A percentile compares a stretch with the other conserved stretches of the same genome.
Evolutionary conservation across 768 basidiomycete species (phyloP).

Genomic region (Podaxis sp.): DNA sequence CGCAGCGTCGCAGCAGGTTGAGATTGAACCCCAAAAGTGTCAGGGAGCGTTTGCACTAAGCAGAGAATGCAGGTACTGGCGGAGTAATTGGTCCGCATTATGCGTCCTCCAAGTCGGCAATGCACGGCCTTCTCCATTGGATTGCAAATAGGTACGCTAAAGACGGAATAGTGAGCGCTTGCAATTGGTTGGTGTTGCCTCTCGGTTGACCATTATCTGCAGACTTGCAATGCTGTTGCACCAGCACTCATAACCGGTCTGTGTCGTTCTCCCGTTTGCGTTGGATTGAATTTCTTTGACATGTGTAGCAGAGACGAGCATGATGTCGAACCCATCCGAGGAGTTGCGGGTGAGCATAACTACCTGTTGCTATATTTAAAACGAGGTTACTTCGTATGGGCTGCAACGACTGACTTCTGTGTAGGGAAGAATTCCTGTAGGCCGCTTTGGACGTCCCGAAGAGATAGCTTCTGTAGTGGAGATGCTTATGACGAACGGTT

Average conservation of each 20-base stretch:
- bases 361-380: neutral
- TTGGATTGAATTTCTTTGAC: neutral
- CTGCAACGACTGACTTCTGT: neutral
- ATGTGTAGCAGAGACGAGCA: constrained; percentile 38
- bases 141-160: constrained; percentile 49
- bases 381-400: neutral
- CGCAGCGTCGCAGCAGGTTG: constrained; percentile 46
- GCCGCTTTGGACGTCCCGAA: constrained; percentile 48
- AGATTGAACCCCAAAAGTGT: neutral
- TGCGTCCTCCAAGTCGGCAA: constrained; percentile 53
- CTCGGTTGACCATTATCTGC: neutral
- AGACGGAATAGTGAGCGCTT: constrained; percentile 44
- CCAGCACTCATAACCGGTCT: constrained; percentile 50
- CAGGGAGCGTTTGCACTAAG: neutral
- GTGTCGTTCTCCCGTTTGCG: neutral
- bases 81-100: constrained; percentile 59
- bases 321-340: constrained; percentile 42
- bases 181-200: neutral
- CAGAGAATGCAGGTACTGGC: constrained; percentile 36
- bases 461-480: constrained; percentile 55
- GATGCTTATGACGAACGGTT: constrained; percentile 48
- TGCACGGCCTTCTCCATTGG: constrained; percentile 58
- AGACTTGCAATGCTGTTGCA: constrained; percentile 55
- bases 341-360: constrained; percentile 17
- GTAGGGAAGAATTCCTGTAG: constrained; percentile 49